A percentile compares a stretch with the other conserved stretches of the same genome.
phyloP scores from a whole-genome alignment of 108 stramenopile species.

The Nitzschia palea region DNA sequence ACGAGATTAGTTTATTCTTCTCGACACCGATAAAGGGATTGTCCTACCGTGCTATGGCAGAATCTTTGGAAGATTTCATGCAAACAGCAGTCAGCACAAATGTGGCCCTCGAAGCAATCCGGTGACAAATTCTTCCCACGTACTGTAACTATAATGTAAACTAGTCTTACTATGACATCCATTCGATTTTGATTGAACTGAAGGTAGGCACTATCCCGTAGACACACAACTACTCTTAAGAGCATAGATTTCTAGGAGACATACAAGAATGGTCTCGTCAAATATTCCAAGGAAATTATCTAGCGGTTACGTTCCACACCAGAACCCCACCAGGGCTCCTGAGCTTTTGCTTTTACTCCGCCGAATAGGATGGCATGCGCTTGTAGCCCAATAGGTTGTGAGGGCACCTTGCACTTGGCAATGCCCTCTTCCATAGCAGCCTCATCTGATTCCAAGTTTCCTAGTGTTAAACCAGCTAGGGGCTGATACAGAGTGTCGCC shows the following conservation, averaged over 20 bases:
- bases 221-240: no score
- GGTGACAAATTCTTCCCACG: conserved; percentile 2
- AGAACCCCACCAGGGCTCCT: conserved; percentile 85
- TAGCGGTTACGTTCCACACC: not conserved
- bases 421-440: conserved; percentile 69
- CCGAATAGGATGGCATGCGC: conserved; percentile 89
- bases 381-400: conserved; percentile 80
- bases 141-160: no score
- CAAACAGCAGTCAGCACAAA: conserved; percentile 21
- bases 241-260: no score
- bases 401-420: conserved; percentile 55
- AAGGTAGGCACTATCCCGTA: no score
- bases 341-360: conserved; percentile 72
- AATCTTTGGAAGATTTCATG: conserved; percentile 34
- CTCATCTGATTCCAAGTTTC: conserved; percentile 58
- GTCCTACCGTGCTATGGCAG: conserved; percentile 7
- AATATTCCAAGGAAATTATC: no score
- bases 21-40: conserved; percentile 15
- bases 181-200: no score
- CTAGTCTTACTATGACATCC: no score
- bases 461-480: conserved; percentile 76
- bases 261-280: no score
- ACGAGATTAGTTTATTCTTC: conserved; percentile 28
- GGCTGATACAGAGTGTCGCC: conserved; percentile 82
- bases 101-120: not conserved